These are phyloP conservation scores for Ramularia collo-cygni DNA, from an alignment of 2,329 filamentous ascomycete genomes.

Conservation along the genomic window DNA sequence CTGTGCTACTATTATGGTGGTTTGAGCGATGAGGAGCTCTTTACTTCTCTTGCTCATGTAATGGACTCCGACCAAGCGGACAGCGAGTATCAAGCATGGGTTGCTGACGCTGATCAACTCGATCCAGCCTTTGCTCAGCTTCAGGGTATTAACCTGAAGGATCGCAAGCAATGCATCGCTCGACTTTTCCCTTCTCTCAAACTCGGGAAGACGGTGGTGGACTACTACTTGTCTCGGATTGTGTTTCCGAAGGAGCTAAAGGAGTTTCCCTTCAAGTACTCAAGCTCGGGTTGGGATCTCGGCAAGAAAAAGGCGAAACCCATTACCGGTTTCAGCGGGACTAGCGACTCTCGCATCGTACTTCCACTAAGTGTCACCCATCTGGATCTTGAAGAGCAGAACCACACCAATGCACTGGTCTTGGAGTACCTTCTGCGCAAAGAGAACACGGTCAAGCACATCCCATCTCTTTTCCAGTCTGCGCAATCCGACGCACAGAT, in stretches of 20 bases:
- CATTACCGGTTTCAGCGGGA: conserved; percentile 66
- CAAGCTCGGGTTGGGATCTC: conserved; percentile 63
- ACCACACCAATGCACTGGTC: conserved; percentile 62
- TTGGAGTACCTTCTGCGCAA: conserved; percentile 50
- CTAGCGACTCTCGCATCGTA: conserved; percentile 57
- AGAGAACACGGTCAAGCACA: conserved; percentile 39
- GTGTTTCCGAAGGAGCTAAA: conserved; percentile 61
- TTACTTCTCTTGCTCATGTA: conserved; percentile 28
- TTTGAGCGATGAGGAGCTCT: conserved; percentile 40
- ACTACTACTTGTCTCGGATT: conserved; percentile 61
- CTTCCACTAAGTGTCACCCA: conserved; percentile 57
- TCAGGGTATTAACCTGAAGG: conserved; percentile 24
- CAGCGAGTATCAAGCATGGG: conserved; percentile 24
- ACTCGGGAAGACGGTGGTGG: conserved; percentile 49
- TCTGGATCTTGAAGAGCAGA: conserved; percentile 49
- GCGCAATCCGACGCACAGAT: conserved; percentile 14
- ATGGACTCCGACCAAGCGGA: conserved; percentile 22
- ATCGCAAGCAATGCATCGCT: conserved; percentile 15
- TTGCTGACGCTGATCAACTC: conserved; percentile 10
- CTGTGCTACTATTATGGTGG: conserved; percentile 62
- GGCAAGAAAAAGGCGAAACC: conserved; percentile 45
- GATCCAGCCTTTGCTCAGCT: conserved; percentile 6
- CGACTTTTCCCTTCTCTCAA: conserved; percentile 37
- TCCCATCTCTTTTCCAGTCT: conserved; percentile 1
- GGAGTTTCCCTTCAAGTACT: conserved; percentile 57